Percentiles rank a stretch among this genome's conserved stretches.
These are phyloP conservation scores for Russula emetica DNA, from an alignment of 768 basidiomycete species.

Conservation along the genomic window DNA sequence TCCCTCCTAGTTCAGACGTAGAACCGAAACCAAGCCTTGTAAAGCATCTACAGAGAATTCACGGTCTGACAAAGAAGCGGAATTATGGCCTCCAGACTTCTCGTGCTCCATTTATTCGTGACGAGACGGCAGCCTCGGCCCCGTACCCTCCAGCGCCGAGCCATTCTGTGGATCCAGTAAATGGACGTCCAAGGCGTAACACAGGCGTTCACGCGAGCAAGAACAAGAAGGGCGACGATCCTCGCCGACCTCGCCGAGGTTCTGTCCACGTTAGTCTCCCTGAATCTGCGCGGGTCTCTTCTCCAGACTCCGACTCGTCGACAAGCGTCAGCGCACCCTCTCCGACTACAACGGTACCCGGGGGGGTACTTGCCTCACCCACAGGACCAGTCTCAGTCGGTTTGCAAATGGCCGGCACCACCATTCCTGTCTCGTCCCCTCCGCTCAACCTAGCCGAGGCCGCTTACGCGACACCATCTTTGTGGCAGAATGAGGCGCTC, in stretches of 20 bases:
- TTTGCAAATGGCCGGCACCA: not conserved
- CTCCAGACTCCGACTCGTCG: conserved; percentile 27
- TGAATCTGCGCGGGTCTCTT: conserved; percentile 20
- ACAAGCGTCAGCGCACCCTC: conserved; percentile 22
- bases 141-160: not conserved
- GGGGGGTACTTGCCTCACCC: conserved; percentile 12
- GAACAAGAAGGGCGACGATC: conserved; percentile 17
- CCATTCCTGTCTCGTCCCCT: conserved; percentile 4
- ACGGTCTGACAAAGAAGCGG: conserved; percentile 29
- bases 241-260: conserved; percentile 21
- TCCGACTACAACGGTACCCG: conserved; percentile 16
- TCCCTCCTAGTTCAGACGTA: conserved; percentile 4
- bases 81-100: conserved; percentile 25
- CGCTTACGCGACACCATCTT: conserved; percentile 11
- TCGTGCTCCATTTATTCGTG: conserved; percentile 26
- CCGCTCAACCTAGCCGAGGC: not conserved
- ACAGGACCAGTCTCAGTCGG: conserved; percentile 9
- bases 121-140: conserved; percentile 5
- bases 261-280: conserved; percentile 18
- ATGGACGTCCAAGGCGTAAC: conserved; percentile 22
- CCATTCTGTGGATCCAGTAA: conserved; percentile 7
- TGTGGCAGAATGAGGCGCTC: conserved; percentile 17
- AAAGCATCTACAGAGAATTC: conserved; percentile 27
- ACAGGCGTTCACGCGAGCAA: conserved; percentile 22
- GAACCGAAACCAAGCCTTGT: conserved; percentile 24